These are phyloP conservation scores for Entonaema liquescens DNA, from an alignment of 495 filamentous ascomycete species.

Conservation along the genomic window DNA sequence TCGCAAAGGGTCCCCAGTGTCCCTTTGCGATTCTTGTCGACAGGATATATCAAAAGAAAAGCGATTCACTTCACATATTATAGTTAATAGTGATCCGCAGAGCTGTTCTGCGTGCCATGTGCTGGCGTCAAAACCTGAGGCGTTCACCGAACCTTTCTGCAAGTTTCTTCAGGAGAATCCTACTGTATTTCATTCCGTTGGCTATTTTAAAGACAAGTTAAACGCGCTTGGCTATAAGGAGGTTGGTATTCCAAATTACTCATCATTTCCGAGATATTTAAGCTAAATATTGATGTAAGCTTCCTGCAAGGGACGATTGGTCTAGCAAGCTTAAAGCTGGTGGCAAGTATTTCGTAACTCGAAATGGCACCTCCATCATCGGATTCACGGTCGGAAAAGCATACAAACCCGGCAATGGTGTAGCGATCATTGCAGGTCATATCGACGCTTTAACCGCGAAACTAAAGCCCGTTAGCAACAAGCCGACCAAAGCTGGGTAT, in stretches of 20 bases:
- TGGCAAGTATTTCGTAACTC: conserved; percentile 86
- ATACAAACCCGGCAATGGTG: conserved; percentile 87
- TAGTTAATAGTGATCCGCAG: conserved; percentile 17
- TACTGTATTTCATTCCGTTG: conserved; percentile 89
- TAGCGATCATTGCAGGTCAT: conserved; percentile 83
- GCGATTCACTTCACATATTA: conserved; percentile 17
- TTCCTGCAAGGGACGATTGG: conserved; percentile 84
- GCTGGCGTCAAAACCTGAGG: conserved; percentile 59
- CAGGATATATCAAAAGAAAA: conserved; percentile 30
- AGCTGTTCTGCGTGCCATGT: conserved; percentile 40
- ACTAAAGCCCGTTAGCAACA: conserved; percentile 87
- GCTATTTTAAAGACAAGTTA: conserved; percentile 76
- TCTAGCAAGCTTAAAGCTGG: conserved; percentile 74
- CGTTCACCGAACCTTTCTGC: conserved; percentile 84
- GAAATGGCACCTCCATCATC: conserved; percentile 87
- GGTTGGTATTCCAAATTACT: conserved; percentile 45
- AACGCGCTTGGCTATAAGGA: conserved; percentile 74
- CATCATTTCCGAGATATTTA: neutral
- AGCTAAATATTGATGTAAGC: conserved; percentile 50
- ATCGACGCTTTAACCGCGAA: conserved; percentile 90
- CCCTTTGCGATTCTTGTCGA: conserved; percentile 35
- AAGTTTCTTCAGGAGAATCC: conserved; percentile 90
- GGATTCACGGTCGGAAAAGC: conserved; percentile 85
- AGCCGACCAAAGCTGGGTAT: conserved; percentile 82
- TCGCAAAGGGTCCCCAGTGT: conserved; percentile 29